phyloP scores from a whole-genome alignment of 306 rosid species.

The Canavalia ensiformis region DNA sequence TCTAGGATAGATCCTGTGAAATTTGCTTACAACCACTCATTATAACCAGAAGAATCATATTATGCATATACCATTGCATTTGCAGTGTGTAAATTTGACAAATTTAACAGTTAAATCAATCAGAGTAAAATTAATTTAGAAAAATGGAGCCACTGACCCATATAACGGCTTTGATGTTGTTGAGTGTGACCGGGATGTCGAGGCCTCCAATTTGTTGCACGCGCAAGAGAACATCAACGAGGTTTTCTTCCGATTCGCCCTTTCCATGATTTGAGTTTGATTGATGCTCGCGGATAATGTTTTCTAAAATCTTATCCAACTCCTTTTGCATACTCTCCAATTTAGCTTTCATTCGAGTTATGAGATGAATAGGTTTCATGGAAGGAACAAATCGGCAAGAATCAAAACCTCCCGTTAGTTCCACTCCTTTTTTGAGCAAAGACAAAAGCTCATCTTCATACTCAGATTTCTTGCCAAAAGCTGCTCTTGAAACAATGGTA shows the following conservation, averaged over 20 bases:
- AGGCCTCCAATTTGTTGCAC: constrained; percentile 39
- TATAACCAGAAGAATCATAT: no score
- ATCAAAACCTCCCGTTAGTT: constrained; percentile 41
- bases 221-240: constrained; percentile 49
- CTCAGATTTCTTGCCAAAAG: constrained; percentile 43
- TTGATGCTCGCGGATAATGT: constrained; percentile 42
- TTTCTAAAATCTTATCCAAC: constrained; percentile 43
- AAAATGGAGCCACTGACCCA: constrained; percentile 45
- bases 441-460: constrained; percentile 37
- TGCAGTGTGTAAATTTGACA: no score
- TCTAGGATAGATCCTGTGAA: no score
- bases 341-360: constrained; percentile 44
- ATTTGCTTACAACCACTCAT: no score
- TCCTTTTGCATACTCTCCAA: constrained; percentile 31
- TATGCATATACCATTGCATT: no score
- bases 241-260: constrained; percentile 31
- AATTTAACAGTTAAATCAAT: no score
- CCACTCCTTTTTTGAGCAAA: neutral
- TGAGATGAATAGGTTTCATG: constrained; percentile 20
- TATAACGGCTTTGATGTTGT: constrained; percentile 52
- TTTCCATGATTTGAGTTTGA: neutral
- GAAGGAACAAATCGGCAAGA: constrained; percentile 53
- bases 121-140: no score
- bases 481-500: constrained; percentile 34
- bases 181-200: constrained; percentile 43